Base-by-base conservation (phyloP, 495 filamentous ascomycete genomes). In the Penicillium crystallinum region DNA sequence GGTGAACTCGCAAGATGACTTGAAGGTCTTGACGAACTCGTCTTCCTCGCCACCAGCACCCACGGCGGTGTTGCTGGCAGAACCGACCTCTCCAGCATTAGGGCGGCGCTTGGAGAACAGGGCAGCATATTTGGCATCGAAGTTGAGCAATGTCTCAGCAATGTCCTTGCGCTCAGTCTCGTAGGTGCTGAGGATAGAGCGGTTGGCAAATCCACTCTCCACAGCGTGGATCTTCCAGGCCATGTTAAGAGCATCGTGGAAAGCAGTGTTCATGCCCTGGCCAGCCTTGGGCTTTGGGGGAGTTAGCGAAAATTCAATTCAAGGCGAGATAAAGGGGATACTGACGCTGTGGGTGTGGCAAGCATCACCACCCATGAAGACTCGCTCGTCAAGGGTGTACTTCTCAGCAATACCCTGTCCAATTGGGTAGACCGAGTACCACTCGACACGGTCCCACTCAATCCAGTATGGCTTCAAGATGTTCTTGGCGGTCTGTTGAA, bases 191-290 rank as follows among this genome's bases (percentile, higher is more conserved):
- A 91, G 72, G 12, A 86, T 71, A 17, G 75, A 76, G 19, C 78
- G 80, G n/a, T 74, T 59, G 17, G 85, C 82, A 25, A 77, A 72
- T 14, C 84, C 83, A 36, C 67, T 73, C 36, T 90, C 76, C 2
- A 91, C 81, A 23, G 78, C 68, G 18, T 83, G 86, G 18, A 93
- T 71, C 73, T 93, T 91, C 88, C 88, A 91, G 23, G 88, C 88
- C 55, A 91, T 81, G 65, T 93, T 91, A 58, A 80, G 64, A 6
- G 74, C 71, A 56, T 83, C 77, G 63, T 79, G 76, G 67, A 77
- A 75, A 51, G 70, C 68, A 51, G 73, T 74, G 63, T 74, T 73
- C 78, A 81, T 73, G 46, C 71, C 74, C 66, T 85, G 82, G 25
- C 81, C 82, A 22, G 81, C 81, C 66, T 84, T 84, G 35, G 82